A percentile compares a stretch with the other conserved stretches of the same genome.
Conservation (phyloP, 2,329 filamentous ascomycete genomes). For the Cytospora paraplurivora region DNA sequence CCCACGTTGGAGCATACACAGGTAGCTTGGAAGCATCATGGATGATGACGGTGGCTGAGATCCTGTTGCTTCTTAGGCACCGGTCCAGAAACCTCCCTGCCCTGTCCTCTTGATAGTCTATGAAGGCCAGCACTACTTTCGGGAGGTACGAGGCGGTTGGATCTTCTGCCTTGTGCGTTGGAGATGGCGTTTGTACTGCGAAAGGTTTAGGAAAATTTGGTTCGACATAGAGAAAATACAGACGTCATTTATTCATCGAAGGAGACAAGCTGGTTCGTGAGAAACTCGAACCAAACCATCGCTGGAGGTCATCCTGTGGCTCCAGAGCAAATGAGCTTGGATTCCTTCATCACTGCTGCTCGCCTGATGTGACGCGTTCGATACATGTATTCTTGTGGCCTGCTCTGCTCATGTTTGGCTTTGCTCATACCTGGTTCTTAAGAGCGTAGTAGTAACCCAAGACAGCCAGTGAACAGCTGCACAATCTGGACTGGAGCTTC, state of each 20-base stretch:
- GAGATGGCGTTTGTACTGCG: not conserved
- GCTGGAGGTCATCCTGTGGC: conserved; percentile 5
- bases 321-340: conserved; percentile 17
- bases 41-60: not conserved
- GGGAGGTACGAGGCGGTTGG: not conserved
- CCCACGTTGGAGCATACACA: not conserved
- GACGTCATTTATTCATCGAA: not conserved
- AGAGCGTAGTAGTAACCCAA: not conserved
- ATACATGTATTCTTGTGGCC: not conserved
- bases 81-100: not conserved
- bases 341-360: not conserved
- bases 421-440: not conserved
- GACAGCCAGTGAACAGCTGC: too few species aligned
- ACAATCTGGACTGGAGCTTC: too few species aligned
- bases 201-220: too few species aligned
- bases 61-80: not conserved
- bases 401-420: not conserved
- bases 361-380: not conserved
- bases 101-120: not conserved
- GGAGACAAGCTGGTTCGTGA: conserved; percentile 19
- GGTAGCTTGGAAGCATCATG: not conserved
- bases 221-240: conserved; percentile 9
- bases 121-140: not conserved
- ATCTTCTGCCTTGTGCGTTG: too few species aligned
- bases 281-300: conserved; percentile 17